Evolutionary conservation across 202 grass and related monocot genomes (phyloP).

Genomic region (Schoenoplectus triqueter): DNA sequence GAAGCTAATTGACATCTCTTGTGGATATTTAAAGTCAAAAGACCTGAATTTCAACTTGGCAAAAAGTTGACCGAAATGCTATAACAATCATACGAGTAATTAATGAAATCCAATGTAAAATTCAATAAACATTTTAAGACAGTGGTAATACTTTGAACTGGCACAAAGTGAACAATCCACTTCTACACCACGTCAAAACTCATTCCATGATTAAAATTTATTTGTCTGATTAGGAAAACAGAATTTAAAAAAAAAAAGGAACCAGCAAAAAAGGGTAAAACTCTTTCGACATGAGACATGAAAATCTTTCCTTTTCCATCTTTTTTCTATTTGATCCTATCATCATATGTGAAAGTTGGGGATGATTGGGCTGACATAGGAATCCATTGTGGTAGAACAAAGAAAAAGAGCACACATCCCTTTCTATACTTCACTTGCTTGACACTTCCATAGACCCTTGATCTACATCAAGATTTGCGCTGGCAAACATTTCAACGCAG

Average conservation of each 20-base stretch:
- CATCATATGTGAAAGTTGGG: constrained; percentile 17
- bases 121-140: not conserved
- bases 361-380: constrained; percentile 20
- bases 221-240: not conserved
- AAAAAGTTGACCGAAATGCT: not conserved
- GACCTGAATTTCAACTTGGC: too few species aligned
- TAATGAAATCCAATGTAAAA: not conserved
- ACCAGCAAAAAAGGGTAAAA: too few species aligned
- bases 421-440: not conserved
- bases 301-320: not conserved
- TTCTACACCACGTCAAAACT: not conserved
- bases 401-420: not conserved
- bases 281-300: not conserved
- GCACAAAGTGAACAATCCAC: not conserved
- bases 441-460: not conserved
- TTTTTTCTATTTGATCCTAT: not conserved
- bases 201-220: not conserved
- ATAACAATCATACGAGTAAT: not conserved
- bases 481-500: too few species aligned
- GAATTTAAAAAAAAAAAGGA: not conserved
- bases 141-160: not conserved
- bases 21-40: too few species aligned
- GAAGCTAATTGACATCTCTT: too few species aligned
- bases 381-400: not conserved
- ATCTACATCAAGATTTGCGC: constrained; percentile 2